Base-by-base conservation (phyloP, 2,329 filamentous ascomycete species). In the Alternaria ventricosa region DNA sequence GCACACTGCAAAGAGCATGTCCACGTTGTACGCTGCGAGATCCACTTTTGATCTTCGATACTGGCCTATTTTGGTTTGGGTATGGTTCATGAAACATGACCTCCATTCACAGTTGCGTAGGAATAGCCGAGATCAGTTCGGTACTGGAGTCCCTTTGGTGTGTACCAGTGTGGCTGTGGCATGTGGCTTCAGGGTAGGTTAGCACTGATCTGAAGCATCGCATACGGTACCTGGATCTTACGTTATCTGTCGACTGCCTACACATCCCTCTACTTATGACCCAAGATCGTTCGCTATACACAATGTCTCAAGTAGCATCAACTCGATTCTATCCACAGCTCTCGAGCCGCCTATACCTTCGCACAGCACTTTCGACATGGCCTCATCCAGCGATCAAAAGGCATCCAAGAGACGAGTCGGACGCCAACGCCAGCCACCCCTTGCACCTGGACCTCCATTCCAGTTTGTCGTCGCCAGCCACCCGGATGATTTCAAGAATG, bases 401-500 rank as follows among this genome's bases (percentile, higher is more conserved):
- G 46, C 67, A 5, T 55, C 65, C 2, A 77, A 74, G 66, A 75
- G 69, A 61, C 69, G 77, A 57, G 50, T 51, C 18, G 75, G 75
- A 5, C 71, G 77, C 36, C 77, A 73, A 53, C 71, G 77, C 30
- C 51, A 72, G 25, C 76, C 77, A 30, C 77, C 76, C 15, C 74
- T 79, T 5, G 70, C 74, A 33, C 75, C 71, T 23, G 75, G 75
- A 10, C 75, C 77, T 22, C 41, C 71, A 11, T 64, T 79, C 8
- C 75, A 77, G 27, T 78, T 78, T 45, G 75, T 79, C 20, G 71
- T 78, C 51, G 77, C 75, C 11, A 75, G 61, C 36, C 77, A 78
- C 57, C 77, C 77, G 12, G 74, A 78, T 51, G 67, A 78, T 20
- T 79, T 79, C 65, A 75, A 67, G 55, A 70, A 65, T 41, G 72